These are phyloP conservation scores for Babesia sp. DNA, from an alignment of 169 alveolate species.

Conservation along the genomic window DNA sequence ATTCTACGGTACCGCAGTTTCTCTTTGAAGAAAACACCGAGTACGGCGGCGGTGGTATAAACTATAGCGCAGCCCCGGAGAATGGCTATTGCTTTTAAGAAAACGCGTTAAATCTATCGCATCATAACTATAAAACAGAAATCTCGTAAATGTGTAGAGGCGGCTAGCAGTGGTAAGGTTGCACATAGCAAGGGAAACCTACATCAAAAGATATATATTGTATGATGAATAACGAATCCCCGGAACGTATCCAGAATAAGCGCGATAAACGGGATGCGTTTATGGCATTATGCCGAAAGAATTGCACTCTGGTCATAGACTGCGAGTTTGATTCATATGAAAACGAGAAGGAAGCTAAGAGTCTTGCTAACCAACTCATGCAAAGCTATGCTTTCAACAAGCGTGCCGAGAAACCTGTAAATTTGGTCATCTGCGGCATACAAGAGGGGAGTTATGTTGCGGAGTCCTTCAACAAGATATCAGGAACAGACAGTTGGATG, in stretches of 20 bases:
- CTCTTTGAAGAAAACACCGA: too few relatives aligned
- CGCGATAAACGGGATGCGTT: constrained; percentile 1
- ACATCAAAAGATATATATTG: too few relatives aligned
- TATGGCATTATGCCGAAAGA: constrained; percentile 18
- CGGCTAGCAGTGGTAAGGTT: too few relatives aligned
- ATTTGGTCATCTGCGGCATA: constrained; percentile 61
- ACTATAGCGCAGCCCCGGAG: too few relatives aligned
- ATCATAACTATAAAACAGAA: too few relatives aligned
- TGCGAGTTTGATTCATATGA: constrained; percentile 61
- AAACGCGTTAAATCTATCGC: too few relatives aligned
- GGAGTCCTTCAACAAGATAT: constrained; percentile 41
- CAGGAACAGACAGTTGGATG: constrained; percentile 63
- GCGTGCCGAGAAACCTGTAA: constrained; percentile 58
- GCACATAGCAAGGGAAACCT: too few relatives aligned
- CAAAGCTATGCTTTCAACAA: constrained; percentile 62
- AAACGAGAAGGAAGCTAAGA: constrained; percentile 61
- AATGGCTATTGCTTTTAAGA: too few relatives aligned
- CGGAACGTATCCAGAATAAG: background rate
- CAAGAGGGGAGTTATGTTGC: constrained; percentile 47
- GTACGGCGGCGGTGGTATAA: too few relatives aligned
- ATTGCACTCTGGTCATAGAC: constrained; percentile 59
- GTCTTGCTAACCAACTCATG: constrained; percentile 68
- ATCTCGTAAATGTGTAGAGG: too few relatives aligned
- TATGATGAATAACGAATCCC: too few relatives aligned
- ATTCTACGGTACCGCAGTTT: too few relatives aligned